Conservation (phyloP, 2,329 filamentous ascomycete genomes). For the Epichloe elymi region DNA sequence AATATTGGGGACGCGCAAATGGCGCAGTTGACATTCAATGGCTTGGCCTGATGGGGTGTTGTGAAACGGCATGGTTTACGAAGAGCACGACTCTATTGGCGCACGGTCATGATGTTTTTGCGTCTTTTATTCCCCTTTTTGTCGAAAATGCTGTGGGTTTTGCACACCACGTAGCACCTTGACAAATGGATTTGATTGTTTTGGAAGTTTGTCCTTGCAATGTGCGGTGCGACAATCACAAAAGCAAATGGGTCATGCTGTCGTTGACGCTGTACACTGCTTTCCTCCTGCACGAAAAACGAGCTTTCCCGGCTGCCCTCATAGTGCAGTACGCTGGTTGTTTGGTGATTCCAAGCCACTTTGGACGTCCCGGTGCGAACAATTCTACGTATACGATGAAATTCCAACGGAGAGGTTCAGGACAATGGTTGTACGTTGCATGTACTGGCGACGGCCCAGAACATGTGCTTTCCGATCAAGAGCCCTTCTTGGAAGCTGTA, state of each 20-base stretch:
- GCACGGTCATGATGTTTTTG: background rate
- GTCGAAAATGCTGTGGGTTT: background rate
- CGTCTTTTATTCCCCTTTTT: background rate
- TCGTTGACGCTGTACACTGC: background rate
- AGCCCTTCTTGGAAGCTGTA: background rate
- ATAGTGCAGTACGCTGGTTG: no score
- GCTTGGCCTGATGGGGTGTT: slow-evolving; percentile 12
- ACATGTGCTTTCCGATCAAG: no score
- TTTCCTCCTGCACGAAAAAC: no score
- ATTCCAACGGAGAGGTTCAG: no score
- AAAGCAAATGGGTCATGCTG: background rate
- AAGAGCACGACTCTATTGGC: background rate
- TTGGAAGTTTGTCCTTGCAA: no score
- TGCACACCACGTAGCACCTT: background rate
- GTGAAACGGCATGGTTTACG: background rate
- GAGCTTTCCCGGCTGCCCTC: no score
- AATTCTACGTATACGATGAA: no score
- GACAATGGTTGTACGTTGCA: no score
- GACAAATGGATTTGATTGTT: background rate
- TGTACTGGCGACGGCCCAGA: no score
- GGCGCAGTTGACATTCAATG: slow-evolving; percentile 26
- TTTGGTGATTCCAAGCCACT: no score
- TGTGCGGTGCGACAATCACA: background rate
- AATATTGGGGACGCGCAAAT: slow-evolving; percentile 26
- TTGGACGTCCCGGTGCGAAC: no score